Evolutionary conservation across 2,329 filamentous ascomycete species (phyloP).

Genomic region (Fusarium oxysporum): DNA sequence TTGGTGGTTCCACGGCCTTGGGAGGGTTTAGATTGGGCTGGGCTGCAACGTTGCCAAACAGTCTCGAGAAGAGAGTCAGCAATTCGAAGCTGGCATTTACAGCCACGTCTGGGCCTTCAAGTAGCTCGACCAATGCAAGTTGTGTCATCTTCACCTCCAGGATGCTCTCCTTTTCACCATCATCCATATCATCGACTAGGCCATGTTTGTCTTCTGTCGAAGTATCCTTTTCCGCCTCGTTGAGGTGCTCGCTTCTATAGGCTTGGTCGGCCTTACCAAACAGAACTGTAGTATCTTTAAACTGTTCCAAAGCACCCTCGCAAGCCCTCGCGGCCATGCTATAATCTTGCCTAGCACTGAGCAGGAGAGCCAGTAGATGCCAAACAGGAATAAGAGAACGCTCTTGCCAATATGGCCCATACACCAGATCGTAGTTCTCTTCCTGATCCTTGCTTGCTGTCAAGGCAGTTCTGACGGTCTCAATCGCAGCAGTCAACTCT

Average conservation of each 20-base stretch:
- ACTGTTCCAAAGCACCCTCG: constrained; percentile 91
- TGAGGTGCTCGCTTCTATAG: constrained; percentile 76
- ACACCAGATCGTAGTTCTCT: constrained; percentile 57
- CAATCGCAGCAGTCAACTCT: constrained; percentile 83
- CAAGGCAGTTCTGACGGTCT: constrained; percentile 82
- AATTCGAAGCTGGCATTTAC: constrained; percentile 91
- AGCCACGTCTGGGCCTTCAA: constrained; percentile 85
- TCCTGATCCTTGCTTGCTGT: constrained; percentile 65
- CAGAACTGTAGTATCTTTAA: constrained; percentile 76
- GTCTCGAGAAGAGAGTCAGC: constrained; percentile 80
- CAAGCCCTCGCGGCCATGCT: constrained; percentile 83
- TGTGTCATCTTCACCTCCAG: constrained; percentile 98
- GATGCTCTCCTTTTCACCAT: constrained; percentile 85
- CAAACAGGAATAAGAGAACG: constrained; percentile 81
- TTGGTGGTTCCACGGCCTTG: constrained; percentile 67
- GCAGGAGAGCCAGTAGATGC: constrained; percentile 87
- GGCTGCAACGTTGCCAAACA: constrained; percentile 73
- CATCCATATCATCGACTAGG: constrained; percentile 82
- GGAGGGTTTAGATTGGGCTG: constrained; percentile 58
- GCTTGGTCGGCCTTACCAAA: constrained; percentile 71
- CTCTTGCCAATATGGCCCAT: constrained; percentile 70
- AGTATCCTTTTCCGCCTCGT: constrained; percentile 59
- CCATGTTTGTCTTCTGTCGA: constrained; percentile 53
- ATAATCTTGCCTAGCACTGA: constrained; percentile 90
- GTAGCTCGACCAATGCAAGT: constrained; percentile 81